phyloP scores from a whole-genome alignment of 257 asterid species.

The Misopates orontium region DNA sequence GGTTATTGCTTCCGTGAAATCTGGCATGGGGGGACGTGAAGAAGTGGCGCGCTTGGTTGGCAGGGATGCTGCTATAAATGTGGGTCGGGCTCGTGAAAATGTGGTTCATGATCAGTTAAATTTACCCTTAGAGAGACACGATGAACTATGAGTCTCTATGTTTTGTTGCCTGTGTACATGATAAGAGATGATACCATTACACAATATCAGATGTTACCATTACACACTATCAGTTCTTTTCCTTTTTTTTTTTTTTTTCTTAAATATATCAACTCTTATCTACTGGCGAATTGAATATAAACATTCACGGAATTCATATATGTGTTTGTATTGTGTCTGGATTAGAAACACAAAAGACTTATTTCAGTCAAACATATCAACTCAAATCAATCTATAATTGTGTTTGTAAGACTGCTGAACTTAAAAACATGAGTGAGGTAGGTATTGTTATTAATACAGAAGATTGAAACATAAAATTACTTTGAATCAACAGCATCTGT shows the following conservation, averaged over 20 bases:
- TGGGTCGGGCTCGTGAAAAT: conserved; percentile 44
- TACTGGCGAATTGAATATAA: too few species aligned
- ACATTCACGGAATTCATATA: not conserved
- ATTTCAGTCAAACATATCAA: too few species aligned
- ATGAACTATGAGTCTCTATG: conserved; percentile 61
- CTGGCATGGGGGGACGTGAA: conserved; percentile 65
- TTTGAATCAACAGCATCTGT: too few species aligned
- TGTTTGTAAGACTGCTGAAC: too few species aligned
- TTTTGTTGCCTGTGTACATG: conserved; percentile 4
- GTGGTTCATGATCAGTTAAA: conserved; percentile 39
- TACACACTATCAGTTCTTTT: too few species aligned
- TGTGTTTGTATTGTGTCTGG: not conserved
- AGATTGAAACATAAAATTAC: too few species aligned
- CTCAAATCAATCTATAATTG: too few species aligned
- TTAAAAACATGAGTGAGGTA: too few species aligned
- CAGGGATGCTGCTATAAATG: conserved; percentile 29
- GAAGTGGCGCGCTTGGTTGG: conserved; percentile 40
- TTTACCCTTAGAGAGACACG: conserved; percentile 66
- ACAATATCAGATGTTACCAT: too few species aligned
- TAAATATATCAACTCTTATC: not conserved
- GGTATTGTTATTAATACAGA: too few species aligned
- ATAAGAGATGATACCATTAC: too few species aligned
- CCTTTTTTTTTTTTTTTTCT: not conserved
- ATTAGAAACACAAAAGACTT: too few species aligned
- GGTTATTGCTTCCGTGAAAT: conserved; percentile 63